Base-by-base conservation (phyloP, 768 basidiomycete species). In the Termitomyces sp. region DNA sequence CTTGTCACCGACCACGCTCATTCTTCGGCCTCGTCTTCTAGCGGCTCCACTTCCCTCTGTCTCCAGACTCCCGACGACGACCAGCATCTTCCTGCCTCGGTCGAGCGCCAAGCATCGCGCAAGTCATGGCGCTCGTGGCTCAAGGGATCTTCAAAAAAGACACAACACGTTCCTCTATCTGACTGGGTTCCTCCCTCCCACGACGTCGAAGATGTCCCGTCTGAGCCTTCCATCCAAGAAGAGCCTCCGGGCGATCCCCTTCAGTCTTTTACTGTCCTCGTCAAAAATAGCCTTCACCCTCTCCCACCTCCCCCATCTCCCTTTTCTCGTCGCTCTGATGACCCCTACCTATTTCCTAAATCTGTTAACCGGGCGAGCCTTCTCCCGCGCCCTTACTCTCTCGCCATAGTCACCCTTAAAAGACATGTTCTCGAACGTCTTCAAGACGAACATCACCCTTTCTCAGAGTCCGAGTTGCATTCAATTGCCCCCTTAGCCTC, bases 21-120 rank as follows among this genome's bases (percentile, higher is more conserved):
- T 49, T 86, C 86, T 13, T 81, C 82, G 8, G 80, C 82, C 5
- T 79, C 82, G 10, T 86, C 86, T 5, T 88, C 86, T n/a, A 81
- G 79, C 33, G 83, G 81, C 42, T 84, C 82, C 40, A 80, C 79
- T 30, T 84, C 81, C 22, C 69, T 82, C 55, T 79, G 74, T 44
- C 69, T 84, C 37, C 84, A 78, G 56, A 87, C 86, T 7, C 85
- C 86, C 45, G 84, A 83, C 65, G 87, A 88, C 54, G 82, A 84
- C 61, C 68, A 71, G 20, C 56, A 59, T 18, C 54, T 56, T n/a
- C 34, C 62, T 44, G 54, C 54, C 52, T 64, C 66, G 57, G 66
- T 68, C 60, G 67, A 67, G 60, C 69, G 70, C 24, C 58, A 61
- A 18, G 69, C 68, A 2, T 71, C 73, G 57, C 82, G 76, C 63